phyloP scores from a whole-genome alignment of 2,329 filamentous ascomycete genomes.

The Pestalotiopsis sp. region DNA sequence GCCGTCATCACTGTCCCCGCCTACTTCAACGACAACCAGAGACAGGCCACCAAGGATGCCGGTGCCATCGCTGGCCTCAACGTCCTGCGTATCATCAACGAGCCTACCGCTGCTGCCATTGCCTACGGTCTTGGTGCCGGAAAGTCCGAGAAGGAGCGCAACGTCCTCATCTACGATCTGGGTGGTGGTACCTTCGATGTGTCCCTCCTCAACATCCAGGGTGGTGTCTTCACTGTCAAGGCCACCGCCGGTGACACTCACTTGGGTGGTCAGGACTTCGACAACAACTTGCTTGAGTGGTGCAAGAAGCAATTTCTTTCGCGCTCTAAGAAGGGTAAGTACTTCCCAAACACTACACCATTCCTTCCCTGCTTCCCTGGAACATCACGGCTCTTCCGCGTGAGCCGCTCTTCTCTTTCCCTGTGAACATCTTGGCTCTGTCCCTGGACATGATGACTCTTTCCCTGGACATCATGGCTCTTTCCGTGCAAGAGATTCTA shows the following conservation, averaged over 20 bases:
- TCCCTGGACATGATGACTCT: too few species aligned
- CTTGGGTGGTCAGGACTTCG: conserved; percentile 93
- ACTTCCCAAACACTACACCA: too few species aligned
- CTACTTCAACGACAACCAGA: conserved; percentile 99
- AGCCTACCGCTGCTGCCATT: conserved; percentile 96
- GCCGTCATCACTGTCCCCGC: conserved; percentile 98
- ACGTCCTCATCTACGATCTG: conserved; percentile 99
- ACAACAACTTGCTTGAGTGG: conserved; percentile 91
- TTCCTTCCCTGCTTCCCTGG: too few species aligned
- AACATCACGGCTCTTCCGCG: too few species aligned
- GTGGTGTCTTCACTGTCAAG: conserved; percentile 99
- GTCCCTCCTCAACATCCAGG: conserved; percentile 96
- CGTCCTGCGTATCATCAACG: conserved; percentile 99
- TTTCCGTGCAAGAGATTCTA: too few species aligned
- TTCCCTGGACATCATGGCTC: too few species aligned
- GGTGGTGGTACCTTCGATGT: conserved; percentile 99
- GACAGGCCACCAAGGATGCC: conserved; percentile 98
- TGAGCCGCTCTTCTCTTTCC: too few species aligned
- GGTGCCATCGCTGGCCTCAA: conserved; percentile 97
- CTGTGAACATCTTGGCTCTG: too few species aligned
- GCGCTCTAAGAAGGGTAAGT: too few species aligned
- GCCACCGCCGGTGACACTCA: conserved; percentile 97
- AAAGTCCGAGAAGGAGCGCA: conserved; percentile 96
- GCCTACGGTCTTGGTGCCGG: conserved; percentile 95
- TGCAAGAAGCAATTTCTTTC: too few species aligned